phyloP scores from a whole-genome alignment of 2,329 filamentous ascomycete genomes.

The Nothophoma quercina region DNA sequence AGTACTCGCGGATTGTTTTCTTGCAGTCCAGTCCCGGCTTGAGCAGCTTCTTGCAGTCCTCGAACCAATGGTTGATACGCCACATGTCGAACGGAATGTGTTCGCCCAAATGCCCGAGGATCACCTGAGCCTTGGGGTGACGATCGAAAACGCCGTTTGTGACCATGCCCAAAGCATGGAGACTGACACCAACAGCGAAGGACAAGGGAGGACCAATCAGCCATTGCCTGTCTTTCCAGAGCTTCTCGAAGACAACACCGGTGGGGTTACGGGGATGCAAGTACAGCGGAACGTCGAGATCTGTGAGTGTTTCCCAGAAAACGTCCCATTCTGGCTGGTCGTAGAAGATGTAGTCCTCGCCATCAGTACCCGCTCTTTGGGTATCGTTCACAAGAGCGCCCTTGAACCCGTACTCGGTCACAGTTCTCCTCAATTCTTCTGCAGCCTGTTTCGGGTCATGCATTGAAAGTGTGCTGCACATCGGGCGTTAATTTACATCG shows the following conservation, averaged over 20 bases:
- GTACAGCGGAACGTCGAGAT: slow-evolving; percentile 44
- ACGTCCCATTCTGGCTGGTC: slow-evolving; percentile 41
- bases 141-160: slow-evolving; percentile 61
- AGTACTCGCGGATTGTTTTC: slow-evolving; percentile 60
- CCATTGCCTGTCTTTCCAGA: slow-evolving; percentile 66
- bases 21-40: slow-evolving; percentile 52
- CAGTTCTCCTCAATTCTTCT: slow-evolving; percentile 38
- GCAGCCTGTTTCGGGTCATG: slow-evolving; percentile 43
- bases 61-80: slow-evolving; percentile 55
- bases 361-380: slow-evolving; percentile 40
- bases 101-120: slow-evolving; percentile 59
- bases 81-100: slow-evolving; percentile 61
- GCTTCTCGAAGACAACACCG: slow-evolving; percentile 52
- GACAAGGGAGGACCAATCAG: slow-evolving; percentile 58
- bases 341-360: slow-evolving; percentile 42
- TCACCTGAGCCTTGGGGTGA: slow-evolving; percentile 56
- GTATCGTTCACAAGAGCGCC: slow-evolving; percentile 62
- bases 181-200: slow-evolving; percentile 59
- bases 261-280: slow-evolving; percentile 45
- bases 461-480: slow-evolving; percentile 37
- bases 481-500: not conserved
- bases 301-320: slow-evolving; percentile 39
- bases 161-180: slow-evolving; percentile 63
- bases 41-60: slow-evolving; percentile 56
- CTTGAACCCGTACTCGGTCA: slow-evolving; percentile 62